These are phyloP conservation scores for Oldenlandia corymbosa DNA, from an alignment of 257 asterid species.

Conservation along the genomic window DNA sequence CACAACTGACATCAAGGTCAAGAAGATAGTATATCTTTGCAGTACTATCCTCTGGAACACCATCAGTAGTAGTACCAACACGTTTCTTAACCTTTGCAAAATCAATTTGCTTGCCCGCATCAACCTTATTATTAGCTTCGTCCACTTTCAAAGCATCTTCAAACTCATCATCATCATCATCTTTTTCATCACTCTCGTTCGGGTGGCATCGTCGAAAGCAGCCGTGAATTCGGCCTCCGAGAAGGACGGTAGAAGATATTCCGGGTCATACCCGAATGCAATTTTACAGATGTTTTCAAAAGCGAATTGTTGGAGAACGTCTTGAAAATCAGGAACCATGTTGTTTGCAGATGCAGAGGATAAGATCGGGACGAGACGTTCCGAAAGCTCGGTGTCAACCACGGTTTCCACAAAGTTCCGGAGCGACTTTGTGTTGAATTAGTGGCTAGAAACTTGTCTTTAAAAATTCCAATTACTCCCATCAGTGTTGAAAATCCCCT, in stretches of 20 bases:
- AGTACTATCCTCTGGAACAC: too few relatives aligned
- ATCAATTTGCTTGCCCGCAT: too few relatives aligned
- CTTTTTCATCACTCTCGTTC: too few relatives aligned
- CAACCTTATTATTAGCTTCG: too few relatives aligned
- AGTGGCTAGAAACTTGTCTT: slow-evolving; percentile 54
- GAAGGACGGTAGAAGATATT: slow-evolving; percentile 33
- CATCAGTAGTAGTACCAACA: too few relatives aligned
- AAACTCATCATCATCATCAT: too few relatives aligned
- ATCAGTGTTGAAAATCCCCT: slow-evolving; percentile 59
- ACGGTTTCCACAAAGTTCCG: slow-evolving; percentile 47
- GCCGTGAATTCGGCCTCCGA: slow-evolving; percentile 43
- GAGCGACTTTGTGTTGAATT: slow-evolving; percentile 51
- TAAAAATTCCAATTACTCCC: slow-evolving; percentile 56
- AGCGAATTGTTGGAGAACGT: slow-evolving; percentile 56
- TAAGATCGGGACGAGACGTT: slow-evolving; percentile 46
- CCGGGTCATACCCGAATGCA: slow-evolving; percentile 68
- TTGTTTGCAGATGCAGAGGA: slow-evolving; percentile 7
- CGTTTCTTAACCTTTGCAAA: too few relatives aligned
- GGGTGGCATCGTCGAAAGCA: slow-evolving; percentile 41
- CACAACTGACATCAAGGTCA: too few relatives aligned
- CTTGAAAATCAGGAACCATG: slow-evolving; percentile 45
- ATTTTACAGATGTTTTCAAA: slow-evolving; percentile 61
- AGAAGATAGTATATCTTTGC: too few relatives aligned
- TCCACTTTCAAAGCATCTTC: too few relatives aligned
- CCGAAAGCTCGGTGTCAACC: slow-evolving; percentile 42